A percentile compares a stretch with the other conserved stretches of the same genome.
Conservation (phyloP, 495 filamentous ascomycete genomes). For the Penicillium chermesinum region DNA sequence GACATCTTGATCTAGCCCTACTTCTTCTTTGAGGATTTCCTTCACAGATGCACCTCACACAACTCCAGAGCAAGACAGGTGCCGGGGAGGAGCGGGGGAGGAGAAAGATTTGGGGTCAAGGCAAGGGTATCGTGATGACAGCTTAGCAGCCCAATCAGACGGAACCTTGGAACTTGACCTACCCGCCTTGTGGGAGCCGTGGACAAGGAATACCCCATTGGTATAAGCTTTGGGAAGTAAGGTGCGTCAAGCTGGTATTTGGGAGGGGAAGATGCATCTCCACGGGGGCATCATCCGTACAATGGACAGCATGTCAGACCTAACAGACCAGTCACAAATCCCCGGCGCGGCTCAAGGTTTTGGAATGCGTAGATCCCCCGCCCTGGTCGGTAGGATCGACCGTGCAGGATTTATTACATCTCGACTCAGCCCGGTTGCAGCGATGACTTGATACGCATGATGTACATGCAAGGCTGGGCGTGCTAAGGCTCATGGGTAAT, state of each 20-base stretch:
- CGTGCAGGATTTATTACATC: conserved; percentile 23
- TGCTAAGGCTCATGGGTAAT: background rate
- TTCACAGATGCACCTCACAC: background rate
- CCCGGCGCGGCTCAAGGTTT: background rate
- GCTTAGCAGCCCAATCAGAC: too few species aligned
- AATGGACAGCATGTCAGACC: background rate
- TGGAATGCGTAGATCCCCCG: conserved; percentile 13
- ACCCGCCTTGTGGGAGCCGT: too few species aligned
- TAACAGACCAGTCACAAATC: background rate
- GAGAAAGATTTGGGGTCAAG: too few species aligned
- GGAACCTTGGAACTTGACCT: too few species aligned
- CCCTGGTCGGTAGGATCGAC: conserved; percentile 19
- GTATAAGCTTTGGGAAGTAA: too few species aligned
- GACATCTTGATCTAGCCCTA: too few species aligned
- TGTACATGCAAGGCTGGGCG: conserved; percentile 8
- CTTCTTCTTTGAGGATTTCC: background rate
- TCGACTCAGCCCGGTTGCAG: conserved; percentile 22
- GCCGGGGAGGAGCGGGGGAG: background rate
- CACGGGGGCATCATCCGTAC: background rate
- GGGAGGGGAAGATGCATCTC: too few species aligned
- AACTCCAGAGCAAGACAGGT: background rate
- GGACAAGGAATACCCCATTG: too few species aligned
- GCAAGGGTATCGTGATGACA: too few species aligned
- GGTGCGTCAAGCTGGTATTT: background rate
- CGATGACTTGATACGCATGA: conserved; percentile 4